phyloP scores from a whole-genome alignment of 495 filamentous ascomycete species.

The Evernia prunastri region DNA sequence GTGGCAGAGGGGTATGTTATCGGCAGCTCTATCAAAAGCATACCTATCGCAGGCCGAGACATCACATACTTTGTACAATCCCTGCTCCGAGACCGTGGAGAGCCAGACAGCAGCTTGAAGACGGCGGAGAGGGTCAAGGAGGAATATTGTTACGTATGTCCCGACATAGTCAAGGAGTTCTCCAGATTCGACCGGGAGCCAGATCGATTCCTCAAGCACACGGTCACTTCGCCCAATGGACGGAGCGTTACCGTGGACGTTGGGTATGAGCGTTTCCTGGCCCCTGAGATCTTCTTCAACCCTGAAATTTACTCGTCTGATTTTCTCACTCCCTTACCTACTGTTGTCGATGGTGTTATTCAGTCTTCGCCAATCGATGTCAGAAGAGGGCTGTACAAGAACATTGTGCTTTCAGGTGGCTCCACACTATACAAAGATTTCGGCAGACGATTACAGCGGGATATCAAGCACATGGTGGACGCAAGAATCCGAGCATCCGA shows the following conservation, averaged over 20 bases:
- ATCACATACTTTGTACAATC: conserved; percentile 98
- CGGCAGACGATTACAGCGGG: conserved; percentile 86
- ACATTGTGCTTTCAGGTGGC: conserved; percentile 95
- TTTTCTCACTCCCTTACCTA: conserved; percentile 91
- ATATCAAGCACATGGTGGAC: conserved; percentile 93
- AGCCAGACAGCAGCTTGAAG: conserved; percentile 93
- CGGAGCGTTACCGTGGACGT: conserved; percentile 80
- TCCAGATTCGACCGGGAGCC: conserved; percentile 85
- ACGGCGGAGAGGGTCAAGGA: conserved; percentile 98
- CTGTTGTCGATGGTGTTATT: conserved; percentile 91
- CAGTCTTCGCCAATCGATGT: conserved; percentile 97
- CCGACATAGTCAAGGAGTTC: conserved; percentile 98
- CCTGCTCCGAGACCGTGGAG: conserved; percentile 88
- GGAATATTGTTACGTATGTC: conserved; percentile 95
- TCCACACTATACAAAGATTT: conserved; percentile 98
- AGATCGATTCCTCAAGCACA: conserved; percentile 82
- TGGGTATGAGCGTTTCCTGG: conserved; percentile 95
- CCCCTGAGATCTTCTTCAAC: conserved; percentile 99
- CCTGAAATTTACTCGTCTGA: conserved; percentile 98
- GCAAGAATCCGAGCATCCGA: conserved; percentile 85
- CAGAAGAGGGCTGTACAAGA: conserved; percentile 95
- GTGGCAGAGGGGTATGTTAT: conserved; percentile 99
- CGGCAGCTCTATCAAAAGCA: conserved; percentile 96
- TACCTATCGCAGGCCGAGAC: conserved; percentile 93
- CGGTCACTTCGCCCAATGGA: conserved; percentile 79